Conservation (phyloP, 306 rosid species). For the Ormosia semicastrata region DNA sequence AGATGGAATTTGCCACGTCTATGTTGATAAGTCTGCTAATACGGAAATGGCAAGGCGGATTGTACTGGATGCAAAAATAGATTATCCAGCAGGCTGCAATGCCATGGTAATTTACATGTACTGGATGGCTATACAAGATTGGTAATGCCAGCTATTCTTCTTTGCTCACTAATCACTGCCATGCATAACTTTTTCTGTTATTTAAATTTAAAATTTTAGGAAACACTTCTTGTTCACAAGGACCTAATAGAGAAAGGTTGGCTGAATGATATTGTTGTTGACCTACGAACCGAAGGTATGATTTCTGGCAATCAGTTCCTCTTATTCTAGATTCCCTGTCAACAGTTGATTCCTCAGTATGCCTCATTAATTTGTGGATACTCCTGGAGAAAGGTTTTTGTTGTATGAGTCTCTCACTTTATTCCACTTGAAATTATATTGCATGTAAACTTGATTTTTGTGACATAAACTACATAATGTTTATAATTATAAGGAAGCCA, state of each 20-base stretch:
- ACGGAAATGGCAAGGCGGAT: slow-evolving; percentile 77
- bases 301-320: slow-evolving; percentile 7
- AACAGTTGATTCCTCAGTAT: no score
- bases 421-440: no score
- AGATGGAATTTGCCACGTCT: slow-evolving; percentile 99
- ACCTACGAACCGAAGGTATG: slow-evolving; percentile 72
- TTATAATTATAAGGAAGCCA: no score
- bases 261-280: slow-evolving; percentile 62
- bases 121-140: slow-evolving; percentile 1
- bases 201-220: slow-evolving; percentile 53
- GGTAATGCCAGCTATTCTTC: neutral
- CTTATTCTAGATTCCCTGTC: neutral
- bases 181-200: neutral
- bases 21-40: slow-evolving; percentile 90
- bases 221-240: slow-evolving; percentile 93
- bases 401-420: no score
- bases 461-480: no score
- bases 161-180: slow-evolving; percentile 14
- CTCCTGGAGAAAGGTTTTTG: no score
- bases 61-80: slow-evolving; percentile 85
- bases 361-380: no score
- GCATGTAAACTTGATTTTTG: no score
- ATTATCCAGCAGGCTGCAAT: slow-evolving; percentile 98
- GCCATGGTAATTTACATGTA: slow-evolving; percentile 74
- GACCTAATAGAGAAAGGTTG: slow-evolving; percentile 51